Evolutionary conservation across 306 rosid species (phyloP).

Genomic region (Cicer arietinum): DNA sequence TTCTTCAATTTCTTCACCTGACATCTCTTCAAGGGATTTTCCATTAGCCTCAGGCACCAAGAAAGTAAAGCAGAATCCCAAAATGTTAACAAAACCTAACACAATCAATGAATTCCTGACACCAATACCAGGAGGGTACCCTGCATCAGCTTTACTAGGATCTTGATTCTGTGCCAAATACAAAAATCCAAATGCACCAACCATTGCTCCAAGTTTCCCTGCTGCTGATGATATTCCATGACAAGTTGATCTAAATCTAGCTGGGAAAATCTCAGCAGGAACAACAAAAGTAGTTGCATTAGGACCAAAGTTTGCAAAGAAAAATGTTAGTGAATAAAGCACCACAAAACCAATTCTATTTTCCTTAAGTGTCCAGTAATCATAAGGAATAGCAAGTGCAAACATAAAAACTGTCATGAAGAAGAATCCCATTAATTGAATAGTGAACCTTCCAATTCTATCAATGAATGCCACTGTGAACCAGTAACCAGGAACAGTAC

Average conservation of each 20-base stretch:
- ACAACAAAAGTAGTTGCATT: constrained; percentile 84
- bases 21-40: constrained; percentile 76
- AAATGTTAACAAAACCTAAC: constrained; percentile 59
- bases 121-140: constrained; percentile 79
- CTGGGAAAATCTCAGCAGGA: constrained; percentile 81
- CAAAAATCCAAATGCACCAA: constrained; percentile 83
- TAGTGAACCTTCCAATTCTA: constrained; percentile 68
- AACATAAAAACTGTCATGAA: constrained; percentile 84
- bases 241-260: constrained; percentile 75
- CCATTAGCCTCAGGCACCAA: constrained; percentile 81
- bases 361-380: constrained; percentile 67
- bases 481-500: constrained; percentile 92
- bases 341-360: constrained; percentile 65
- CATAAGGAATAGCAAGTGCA: constrained; percentile 76
- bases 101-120: constrained; percentile 58
- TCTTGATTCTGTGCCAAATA: constrained; percentile 72
- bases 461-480: constrained; percentile 73
- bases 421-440: constrained; percentile 83
- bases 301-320: constrained; percentile 82
- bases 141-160: constrained; percentile 64
- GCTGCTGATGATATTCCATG: constrained; percentile 78
- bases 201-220: constrained; percentile 78
- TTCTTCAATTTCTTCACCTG: constrained; percentile 70
- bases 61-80: constrained; percentile 67
- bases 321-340: constrained; percentile 68